These are phyloP conservation scores for Austroboletus festivus DNA, from an alignment of 768 basidiomycete species.

Conservation along the genomic window DNA sequence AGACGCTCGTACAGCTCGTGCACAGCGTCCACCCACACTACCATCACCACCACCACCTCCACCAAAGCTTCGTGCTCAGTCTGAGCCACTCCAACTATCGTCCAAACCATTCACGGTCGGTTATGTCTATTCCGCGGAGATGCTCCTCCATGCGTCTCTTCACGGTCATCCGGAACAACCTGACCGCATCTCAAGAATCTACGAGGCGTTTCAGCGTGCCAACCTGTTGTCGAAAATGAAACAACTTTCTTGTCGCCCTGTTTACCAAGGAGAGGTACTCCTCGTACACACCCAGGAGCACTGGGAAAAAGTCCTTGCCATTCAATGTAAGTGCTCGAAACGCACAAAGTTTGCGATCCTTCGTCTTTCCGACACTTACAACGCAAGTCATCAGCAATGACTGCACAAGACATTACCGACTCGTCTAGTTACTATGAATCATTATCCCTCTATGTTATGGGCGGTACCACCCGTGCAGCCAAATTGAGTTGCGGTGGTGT, in stretches of 20 bases:
- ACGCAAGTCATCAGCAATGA: constrained; percentile 53
- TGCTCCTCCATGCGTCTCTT: constrained; percentile 80
- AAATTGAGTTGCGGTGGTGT: constrained; percentile 92
- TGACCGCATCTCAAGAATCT: constrained; percentile 75
- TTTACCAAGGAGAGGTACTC: constrained; percentile 72
- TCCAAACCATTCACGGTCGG: constrained; percentile 54
- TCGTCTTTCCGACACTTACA: constrained; percentile 12
- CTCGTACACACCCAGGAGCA: constrained; percentile 90
- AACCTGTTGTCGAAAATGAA: constrained; percentile 71
- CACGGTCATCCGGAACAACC: constrained; percentile 74
- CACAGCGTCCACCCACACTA: constrained; percentile 17
- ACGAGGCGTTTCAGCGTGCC: constrained; percentile 55
- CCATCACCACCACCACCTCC: no score
- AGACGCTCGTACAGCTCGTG: not conserved
- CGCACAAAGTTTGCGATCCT: constrained; percentile 1
- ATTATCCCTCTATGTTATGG: constrained; percentile 89
- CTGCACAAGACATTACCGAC: constrained; percentile 67
- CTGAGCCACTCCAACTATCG: constrained; percentile 29
- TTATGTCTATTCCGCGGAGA: constrained; percentile 81
- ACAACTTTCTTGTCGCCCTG: constrained; percentile 70
- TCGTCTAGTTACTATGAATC: constrained; percentile 85
- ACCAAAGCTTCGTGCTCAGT: constrained; percentile 22
- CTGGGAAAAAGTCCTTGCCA: constrained; percentile 86
- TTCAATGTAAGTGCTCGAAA: constrained; percentile 61
- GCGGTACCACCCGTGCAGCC: constrained; percentile 80